Percentiles rank a stretch among this genome's conserved stretches.
phyloP scores from a whole-genome alignment of 2,329 filamentous ascomycete species.

The Ophiostoma piceae region DNA sequence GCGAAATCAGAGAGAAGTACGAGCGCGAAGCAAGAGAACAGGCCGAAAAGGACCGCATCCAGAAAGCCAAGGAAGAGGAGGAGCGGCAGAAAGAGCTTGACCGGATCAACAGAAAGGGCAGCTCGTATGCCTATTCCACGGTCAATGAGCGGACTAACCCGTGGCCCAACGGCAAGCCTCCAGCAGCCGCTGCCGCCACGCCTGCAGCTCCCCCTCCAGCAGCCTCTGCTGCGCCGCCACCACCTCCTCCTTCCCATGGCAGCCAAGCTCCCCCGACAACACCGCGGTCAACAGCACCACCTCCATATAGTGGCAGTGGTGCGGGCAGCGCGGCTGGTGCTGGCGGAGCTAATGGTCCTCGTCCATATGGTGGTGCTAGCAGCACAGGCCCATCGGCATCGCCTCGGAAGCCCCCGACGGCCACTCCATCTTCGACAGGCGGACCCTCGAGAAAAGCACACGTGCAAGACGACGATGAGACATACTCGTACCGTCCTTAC shows the following conservation, averaged over 20 bases:
- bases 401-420: conserved; percentile 37
- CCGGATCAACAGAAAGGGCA: conserved; percentile 37
- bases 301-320: conserved; percentile 17
- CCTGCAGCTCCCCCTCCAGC: conserved; percentile 28
- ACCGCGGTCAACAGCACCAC: conserved; percentile 29
- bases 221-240: background rate
- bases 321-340: background rate
- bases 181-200: conserved; percentile 28
- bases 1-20: conserved; percentile 37
- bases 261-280: conserved; percentile 29
- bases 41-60: conserved; percentile 33
- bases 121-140: conserved; percentile 58
- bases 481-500: conserved; percentile 71
- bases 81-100: conserved; percentile 22
- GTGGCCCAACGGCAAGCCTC: conserved; percentile 60
- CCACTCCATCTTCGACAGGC: conserved; percentile 52
- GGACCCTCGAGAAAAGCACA: conserved; percentile 38
- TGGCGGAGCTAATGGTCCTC: conserved; percentile 1
- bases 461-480: conserved; percentile 49
- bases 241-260: conserved; percentile 27
- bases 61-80: conserved; percentile 34
- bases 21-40: conserved; percentile 36
- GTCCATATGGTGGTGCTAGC: conserved; percentile 13
- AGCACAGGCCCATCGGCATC: conserved; percentile 1
- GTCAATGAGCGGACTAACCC: conserved; percentile 65